Percentiles rank a stretch among this genome's conserved stretches.
Evolutionary conservation across 2,329 filamentous ascomycete species (phyloP).

Genomic region (Pyricularia grisea): DNA sequence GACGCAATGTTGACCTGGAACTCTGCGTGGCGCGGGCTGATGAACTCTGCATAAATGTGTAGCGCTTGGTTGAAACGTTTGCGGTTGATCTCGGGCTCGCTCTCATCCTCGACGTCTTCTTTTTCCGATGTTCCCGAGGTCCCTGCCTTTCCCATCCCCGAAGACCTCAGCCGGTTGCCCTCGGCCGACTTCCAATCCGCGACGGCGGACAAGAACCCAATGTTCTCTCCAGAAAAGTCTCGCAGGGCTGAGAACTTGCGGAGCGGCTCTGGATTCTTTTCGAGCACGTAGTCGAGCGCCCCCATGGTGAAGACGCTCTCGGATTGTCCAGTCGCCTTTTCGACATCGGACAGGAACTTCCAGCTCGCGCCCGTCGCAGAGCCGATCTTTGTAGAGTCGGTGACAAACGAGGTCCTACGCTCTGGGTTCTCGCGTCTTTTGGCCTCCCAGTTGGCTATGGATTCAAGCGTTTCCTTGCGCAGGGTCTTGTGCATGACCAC

Average conservation of each 20-base stretch:
- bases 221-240: slow-evolving; percentile 64
- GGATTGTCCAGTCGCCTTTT: slow-evolving; percentile 15
- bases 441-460: slow-evolving; percentile 37
- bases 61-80: slow-evolving; percentile 49
- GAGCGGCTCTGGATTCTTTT: slow-evolving; percentile 46
- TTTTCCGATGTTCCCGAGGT: too few relatives aligned
- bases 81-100: slow-evolving; percentile 26
- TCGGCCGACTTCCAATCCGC: slow-evolving; percentile 42
- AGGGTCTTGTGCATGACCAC: slow-evolving; percentile 35
- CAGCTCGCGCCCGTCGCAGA: neutral
- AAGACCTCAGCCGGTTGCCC: slow-evolving; percentile 2
- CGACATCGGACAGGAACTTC: slow-evolving; percentile 17
- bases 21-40: slow-evolving; percentile 50
- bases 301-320: slow-evolving; percentile 48
- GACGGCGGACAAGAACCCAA: slow-evolving; percentile 53
- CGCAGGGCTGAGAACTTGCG: slow-evolving; percentile 54
- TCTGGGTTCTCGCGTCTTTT: neutral
- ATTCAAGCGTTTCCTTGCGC: slow-evolving; percentile 36
- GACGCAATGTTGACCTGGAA: slow-evolving; percentile 60
- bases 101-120: neutral
- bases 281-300: slow-evolving; percentile 51
- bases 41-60: slow-evolving; percentile 51
- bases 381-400: neutral
- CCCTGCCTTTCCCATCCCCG: neutral
- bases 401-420: neutral